Conservation (phyloP, 148 eudicot genomes). For the Silene uniflora region DNA sequence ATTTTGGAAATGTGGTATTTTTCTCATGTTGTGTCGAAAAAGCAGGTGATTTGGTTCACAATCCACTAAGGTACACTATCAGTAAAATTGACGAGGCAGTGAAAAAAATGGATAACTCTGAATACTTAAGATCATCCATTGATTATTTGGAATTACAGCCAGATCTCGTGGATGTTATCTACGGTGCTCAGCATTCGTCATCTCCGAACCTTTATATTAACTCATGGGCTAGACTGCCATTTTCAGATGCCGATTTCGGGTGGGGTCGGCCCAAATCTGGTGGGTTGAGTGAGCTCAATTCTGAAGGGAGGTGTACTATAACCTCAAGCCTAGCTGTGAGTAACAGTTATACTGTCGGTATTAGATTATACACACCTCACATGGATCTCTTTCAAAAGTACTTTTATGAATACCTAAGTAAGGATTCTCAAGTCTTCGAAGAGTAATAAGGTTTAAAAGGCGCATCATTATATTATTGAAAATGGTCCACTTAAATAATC, state of each 20-base stretch:
- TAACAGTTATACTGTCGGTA: background rate
- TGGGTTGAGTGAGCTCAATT: background rate
- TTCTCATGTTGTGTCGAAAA: conserved; percentile 8
- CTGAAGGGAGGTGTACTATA: background rate
- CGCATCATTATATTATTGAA: too few species aligned
- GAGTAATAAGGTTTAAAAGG: too few species aligned
- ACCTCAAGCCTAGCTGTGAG: background rate
- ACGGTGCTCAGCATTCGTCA: background rate
- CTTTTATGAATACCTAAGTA: too few species aligned
- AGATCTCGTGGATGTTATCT: background rate
- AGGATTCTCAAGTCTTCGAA: too few species aligned
- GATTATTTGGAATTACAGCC: conserved; percentile 1
- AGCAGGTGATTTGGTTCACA: conserved; percentile 12
- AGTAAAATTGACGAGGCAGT: conserved; percentile 1
- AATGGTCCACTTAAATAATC: too few species aligned
- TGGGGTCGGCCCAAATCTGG: background rate
- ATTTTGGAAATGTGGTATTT: conserved; percentile 30
- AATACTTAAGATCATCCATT: conserved; percentile 5
- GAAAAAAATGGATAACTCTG: background rate
- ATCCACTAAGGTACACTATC: background rate
- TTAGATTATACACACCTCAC: background rate
- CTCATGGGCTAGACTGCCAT: background rate
- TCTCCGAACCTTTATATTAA: background rate
- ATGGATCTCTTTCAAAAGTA: background rate
- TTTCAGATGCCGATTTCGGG: background rate